Evolutionary conservation across 768 basidiomycete genomes (phyloP), one percentile per base, ranked within the genome.

Genomic region (Hysterangium stoloniferum): DNA sequence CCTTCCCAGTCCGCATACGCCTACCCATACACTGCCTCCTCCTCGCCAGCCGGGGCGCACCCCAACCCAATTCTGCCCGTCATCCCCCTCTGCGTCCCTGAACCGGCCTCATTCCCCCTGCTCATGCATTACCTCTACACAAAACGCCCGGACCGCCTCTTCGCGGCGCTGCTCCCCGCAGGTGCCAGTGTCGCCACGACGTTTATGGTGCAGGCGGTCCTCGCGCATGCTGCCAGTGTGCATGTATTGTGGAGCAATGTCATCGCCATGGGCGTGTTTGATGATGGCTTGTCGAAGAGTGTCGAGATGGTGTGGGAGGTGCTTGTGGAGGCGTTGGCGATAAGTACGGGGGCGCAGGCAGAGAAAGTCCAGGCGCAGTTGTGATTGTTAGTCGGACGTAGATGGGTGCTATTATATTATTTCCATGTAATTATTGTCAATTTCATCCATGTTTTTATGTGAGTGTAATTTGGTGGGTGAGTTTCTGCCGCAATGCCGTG

Each of bases 61-160:
- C 5, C 24, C 35, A 34, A n/a, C 6, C 28, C 38, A 13, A 50
- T 31, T 28, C 57, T 61, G 4, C 61, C 61, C 24, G 55, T 62
- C 36, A 51, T 59, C 25, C 54, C 55, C 15, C 32, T 61, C 32
- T 54, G 46, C 34, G 45, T 61, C 4, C 59, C 60, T 0, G 57
- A 54, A 1, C 56, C 58, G 13, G 5, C n/a, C 1, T 56, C 58
- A 13, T 60, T 61, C 53, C 52, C 56, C 15, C 20, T 56, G 34
- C 52, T 64, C 3, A 50, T 60, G 7, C 48, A 42, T 7, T 64
- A 54, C 56, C 45, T 61, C 31, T 60, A 62, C 56, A 57, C 53
- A 20, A 55, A 56, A 13, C 47, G 55, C 22, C 44, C 51, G 6
- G 41, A 45, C 9, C 20, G 33, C 24, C 57, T 61, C 42, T 48